Evolutionary conservation across 129 eudicot species (phyloP), one percentile per base, ranked within the genome.

Genomic region (Flaveria ramosissima): DNA sequence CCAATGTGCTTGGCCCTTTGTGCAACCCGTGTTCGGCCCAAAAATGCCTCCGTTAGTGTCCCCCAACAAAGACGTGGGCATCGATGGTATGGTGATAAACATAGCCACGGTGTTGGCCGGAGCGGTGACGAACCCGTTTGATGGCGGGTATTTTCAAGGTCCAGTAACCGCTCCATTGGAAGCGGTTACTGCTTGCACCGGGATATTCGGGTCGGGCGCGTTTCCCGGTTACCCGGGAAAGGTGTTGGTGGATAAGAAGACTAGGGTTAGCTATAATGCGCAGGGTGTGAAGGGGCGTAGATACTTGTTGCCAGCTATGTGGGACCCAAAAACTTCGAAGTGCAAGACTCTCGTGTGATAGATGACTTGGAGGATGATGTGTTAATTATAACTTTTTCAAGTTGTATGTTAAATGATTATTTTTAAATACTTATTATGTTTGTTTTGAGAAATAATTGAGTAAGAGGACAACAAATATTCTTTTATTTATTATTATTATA

Each of bases 1-100:
- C 48, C 87, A 84, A 62, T 92, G 97, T 66, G 96, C 96, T 0
- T 92, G 97, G 97, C 97, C 97, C 0, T 92, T 92, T 81, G 86
- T 81, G 43, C 80, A 85, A 60, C 97, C 97, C 7, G 17, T 62
- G 0, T 84, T 79, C 47, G 97, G 97, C 0, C 97, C 96, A 0
- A 93, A 92, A 63, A 71, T 80, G 6, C 85, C 97, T 39, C 93
- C 97, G 42, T 67, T 92, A 50, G 81, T 86, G 48, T 83, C 96
- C 17, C 98, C 98, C 0, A 89, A 92, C 80, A 84, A 83, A 7
- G 93, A 92, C 79, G 83, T 83, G 8, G 97, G 97, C 16, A 79
- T 89, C 7, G 96, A 89, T 72, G 98, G 96, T 0, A 92, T 92
- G 96, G 82, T 89, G 17, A 92, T 92, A 39, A 92, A 88, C 41